Base-by-base conservation (phyloP, 1,284 basidiomycete species). In the Naganishia albida region DNA sequence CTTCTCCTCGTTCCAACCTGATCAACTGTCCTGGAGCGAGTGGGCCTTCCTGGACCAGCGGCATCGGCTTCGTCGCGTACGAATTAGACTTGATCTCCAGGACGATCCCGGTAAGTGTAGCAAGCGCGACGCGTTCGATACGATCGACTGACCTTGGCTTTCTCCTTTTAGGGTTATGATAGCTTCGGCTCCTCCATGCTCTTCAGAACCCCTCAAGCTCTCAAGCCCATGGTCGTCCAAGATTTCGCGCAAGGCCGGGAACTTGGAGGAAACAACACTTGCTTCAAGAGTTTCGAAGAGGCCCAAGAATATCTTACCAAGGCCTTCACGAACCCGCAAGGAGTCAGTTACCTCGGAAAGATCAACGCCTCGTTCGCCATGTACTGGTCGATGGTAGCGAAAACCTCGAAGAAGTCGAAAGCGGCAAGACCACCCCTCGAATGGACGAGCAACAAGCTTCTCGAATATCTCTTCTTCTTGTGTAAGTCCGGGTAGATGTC, bases 391-490 rank as follows among this genome's bases (percentile, higher is more conserved):
- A 51, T 8, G 16, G 13, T 8, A 18, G 10, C 25, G 25, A 30
- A 51, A 18, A 28, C 25, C 13, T 1, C 49, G 16, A 13, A 34
- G 26, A 10, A 26, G 2, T 7, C 25, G 25, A 51, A 43, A 20
- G 3, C 13, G n/a, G 7, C 6, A 15, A 51, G 18, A 18, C 26
- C 16, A 15, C 23, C 16, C 15, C 28, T 51, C 28, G 25, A 51
- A 16, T 51, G 49, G 49, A 28, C 15, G 3, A 51, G 49, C 49
- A 30, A 25, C 8, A 51, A 26, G 16, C 26, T 51, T 28, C 15
- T 30, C 25, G 49, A 51, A 13, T 51, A 51, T 28, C 49, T 51
- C 26, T 51, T 51, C 49, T 51, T 51, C 49, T 51, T 51, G 49
- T 51, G 49, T 51, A 18, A 51, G 49, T 51, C 16, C 25, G 13